Conservation (phyloP, 495 filamentous ascomycete genomes). For the Hypoxylon lenormandii region DNA sequence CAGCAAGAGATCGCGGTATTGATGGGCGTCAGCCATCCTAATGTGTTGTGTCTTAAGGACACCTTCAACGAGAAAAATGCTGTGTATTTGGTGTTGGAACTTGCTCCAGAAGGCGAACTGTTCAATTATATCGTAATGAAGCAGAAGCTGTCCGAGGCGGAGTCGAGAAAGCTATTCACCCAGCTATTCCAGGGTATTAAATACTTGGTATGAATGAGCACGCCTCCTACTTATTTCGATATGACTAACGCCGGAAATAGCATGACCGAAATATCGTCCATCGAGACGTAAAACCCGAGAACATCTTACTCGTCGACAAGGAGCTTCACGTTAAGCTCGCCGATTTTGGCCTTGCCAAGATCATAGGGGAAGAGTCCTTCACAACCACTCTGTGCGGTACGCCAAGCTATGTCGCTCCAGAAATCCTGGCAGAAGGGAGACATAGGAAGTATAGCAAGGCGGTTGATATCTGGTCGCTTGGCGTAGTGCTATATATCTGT, state of each 20-base stretch:
- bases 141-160: slow-evolving; percentile 83
- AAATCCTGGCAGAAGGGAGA: slow-evolving; percentile 83
- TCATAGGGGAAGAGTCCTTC: slow-evolving; percentile 98
- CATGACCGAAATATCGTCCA: slow-evolving; percentile 98
- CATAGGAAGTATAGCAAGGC: slow-evolving; percentile 91
- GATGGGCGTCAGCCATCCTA: slow-evolving; percentile 96
- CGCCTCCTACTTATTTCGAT: not conserved
- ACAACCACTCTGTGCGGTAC: slow-evolving; percentile 97
- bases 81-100: slow-evolving; percentile 91
- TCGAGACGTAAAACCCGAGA: slow-evolving; percentile 98
- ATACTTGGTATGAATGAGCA: slow-evolving; percentile 78
- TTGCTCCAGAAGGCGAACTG: slow-evolving; percentile 90
- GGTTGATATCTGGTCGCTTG: slow-evolving; percentile 96
- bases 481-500: slow-evolving; percentile 98
- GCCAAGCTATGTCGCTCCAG: slow-evolving; percentile 94
- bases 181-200: slow-evolving; percentile 95
- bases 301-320: slow-evolving; percentile 89
- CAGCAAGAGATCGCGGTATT: slow-evolving; percentile 96
- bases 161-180: slow-evolving; percentile 85
- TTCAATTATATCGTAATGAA: slow-evolving; percentile 94
- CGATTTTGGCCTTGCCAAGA: slow-evolving; percentile 98
- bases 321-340: slow-evolving; percentile 89
- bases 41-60: slow-evolving; percentile 91
- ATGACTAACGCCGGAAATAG: slow-evolving; percentile 66
- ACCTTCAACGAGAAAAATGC: slow-evolving; percentile 92